Evolutionary conservation across 2,329 filamentous ascomycete species (phyloP), one percentile per base, ranked within the genome.

Genomic region (Westerdykella sp.): DNA sequence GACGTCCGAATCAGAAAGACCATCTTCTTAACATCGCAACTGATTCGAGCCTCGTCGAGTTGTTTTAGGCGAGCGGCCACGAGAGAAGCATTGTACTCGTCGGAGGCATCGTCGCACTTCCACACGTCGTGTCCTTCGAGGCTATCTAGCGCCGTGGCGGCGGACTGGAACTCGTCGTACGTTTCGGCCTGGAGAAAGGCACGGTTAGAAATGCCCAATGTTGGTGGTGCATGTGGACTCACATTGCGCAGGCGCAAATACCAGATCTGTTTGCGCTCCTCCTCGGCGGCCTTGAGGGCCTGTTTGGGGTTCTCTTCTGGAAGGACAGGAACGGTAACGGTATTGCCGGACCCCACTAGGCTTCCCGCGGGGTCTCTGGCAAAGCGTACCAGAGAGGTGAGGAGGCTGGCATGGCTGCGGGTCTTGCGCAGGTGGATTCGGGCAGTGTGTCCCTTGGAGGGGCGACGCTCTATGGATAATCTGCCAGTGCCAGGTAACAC

Each of bases 111-210:
- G 40, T 86, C 79, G 25, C 73, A 65, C 63, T 95, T 95, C 90
- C 90, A 95, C 22, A 73, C 69, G 52, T 91, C 82, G 59, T 91
- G 88, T 37, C 83, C 83, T 62, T 95, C 87, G 12, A 95, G 71
- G 9, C 75, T 65, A 60, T 96, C 90, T 35, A 96, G 77, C 59
- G 90, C 83, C 35, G 74, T 75, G 2, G 90, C 90, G 9, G 86
- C 84, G 13, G 72, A 71, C 53, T 83, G 78, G 88, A 90, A 96
- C 60, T 89, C 80, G 39, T 76, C 70, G 53, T 82, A 77, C 1
- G 79, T 79, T 46, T 79, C 76, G 48, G 87, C 85, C 81, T 87
- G 53, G 43, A 35, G 31, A 22, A 39, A 39, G 28, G 31, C 3
- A 45, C 25, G 14, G 41, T 64, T 51, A 62, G 57, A 51, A 61